Base-by-base conservation (phyloP, 208 protist genomes). In the Acanthamoeba lenticulata region DNA sequence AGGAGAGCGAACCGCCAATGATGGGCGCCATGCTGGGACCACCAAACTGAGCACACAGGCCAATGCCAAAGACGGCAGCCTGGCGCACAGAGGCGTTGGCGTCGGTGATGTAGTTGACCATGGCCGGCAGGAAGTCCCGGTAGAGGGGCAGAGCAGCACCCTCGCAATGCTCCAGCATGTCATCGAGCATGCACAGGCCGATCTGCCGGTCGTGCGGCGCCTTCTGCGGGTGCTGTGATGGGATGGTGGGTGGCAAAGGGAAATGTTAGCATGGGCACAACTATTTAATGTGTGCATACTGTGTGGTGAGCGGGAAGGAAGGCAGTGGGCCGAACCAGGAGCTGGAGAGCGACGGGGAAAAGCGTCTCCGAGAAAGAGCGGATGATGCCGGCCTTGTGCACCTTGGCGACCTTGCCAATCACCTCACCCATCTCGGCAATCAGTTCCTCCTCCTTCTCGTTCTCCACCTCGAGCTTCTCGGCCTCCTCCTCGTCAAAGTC, bases 1-100 rank as follows among this genome's bases (percentile, higher is more conserved):
- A 38, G n/a, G 24, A 74, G 89, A 15, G 45, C 2, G 47, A 29
- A 94, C 60, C 67, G 34, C 32, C 40, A n/a, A 81, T 74, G 34
- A 69, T 93, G 34, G 47, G 24, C 1, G 40, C 45, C 44, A 90
- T 95, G 47, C 42, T 52, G 38, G 85, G 52, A 32, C 95, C 95
- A 21, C 94, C 96, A 74, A 85, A 94, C 92, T 97, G 77, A 34
- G 96, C 96, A 40, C 89, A 94, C 7, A 97, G 52, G 32, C 97
- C 97, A 1, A 98, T 38, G 65, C 97, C 97, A 74, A 96, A 98
- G 2, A 95, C 96, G 19, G 97, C 94, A 15, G 97, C 96, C 92
- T 98, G 97, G 5, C 95, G 94, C 29, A 98, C 95, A 5, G 96
- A 72, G 29, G 94, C 32, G 24, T 79, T 47, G 45, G 62, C 13